Base-by-base conservation (phyloP, 805 yeast species). In the Candida gorgasii region DNA sequence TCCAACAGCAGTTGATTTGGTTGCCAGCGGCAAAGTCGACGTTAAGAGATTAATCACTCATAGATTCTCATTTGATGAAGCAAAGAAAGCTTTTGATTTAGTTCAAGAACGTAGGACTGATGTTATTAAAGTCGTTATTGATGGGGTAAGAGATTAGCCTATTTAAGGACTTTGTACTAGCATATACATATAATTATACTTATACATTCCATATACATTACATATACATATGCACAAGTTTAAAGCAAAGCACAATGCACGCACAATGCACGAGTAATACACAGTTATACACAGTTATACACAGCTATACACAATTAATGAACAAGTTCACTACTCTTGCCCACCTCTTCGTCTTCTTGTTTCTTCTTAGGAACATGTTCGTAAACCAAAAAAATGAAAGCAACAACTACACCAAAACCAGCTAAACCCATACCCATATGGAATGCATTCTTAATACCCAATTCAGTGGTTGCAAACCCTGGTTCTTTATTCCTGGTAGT, bases 391-490 rank as follows among this genome's bases (percentile, higher is more conserved):
- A 42, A 48, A 5, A 40, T 2, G n/a, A 41, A 9, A 3, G 42
- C 47, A 1, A 36, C 29, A 3, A 45, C 51, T 1, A 48, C 37
- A 0, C 68, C 68, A 14, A 52, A 42, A 1, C 68, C 69, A 2
- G 67, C 63, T 27, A 64, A 45, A 1, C 68, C 69, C 60, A 62
- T 58, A 1, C 67, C 66, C 58, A 61, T 54, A 28, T 52, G 51
- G 43, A 59, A 57, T 1, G 63, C 66, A 26, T 48, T 52, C 36
- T 59, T 49, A 18, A 41, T 47, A 1, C 69, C 68, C 12, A 46
- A 34, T 15, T 57, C 45, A 1, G 45, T 39, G 1, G 59, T 58
- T 2, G 44, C 57, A n/a, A 43, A 11, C 12, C 39, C 31, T 0
- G 46, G 51, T 1, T 46, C 50, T 45, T 29, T 50, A 30, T 48